Base-by-base conservation (phyloP, 2,329 filamentous ascomycete genomes). In the Colletotrichum musae region DNA sequence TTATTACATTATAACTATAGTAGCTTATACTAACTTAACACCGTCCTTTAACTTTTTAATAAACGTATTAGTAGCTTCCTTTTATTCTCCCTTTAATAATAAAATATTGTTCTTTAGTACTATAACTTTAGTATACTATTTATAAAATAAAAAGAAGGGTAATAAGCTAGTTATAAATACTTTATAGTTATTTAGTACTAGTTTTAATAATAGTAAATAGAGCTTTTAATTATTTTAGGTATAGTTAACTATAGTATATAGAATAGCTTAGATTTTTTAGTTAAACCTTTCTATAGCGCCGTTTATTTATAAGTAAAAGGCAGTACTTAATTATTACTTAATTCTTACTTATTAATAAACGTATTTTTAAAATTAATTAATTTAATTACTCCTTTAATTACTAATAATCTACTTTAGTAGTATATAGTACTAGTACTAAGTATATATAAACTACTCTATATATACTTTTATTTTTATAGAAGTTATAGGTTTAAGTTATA, bases 161-260 rank as follows among this genome's bases (percentile, higher is more conserved):
- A 21, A 56, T 10, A 21, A 3, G 10, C 18, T 13, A 24, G 24
- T 56, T 36, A 56, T 56, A 56, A 6, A 56, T 2, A 21, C 28
- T 36, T 21, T 57, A 57, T 57, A 41, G n/a, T 57, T 57, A 57
- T 57, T 57, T 57, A 57, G 21, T 57, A 41, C 41, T 41, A 41
- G 41, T 12, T 57, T 41, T n/a, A 57, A 41, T 41, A 28, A 21
- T 32, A 57, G 21, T 57, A 57, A 57, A 24, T 36, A 56, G 13
- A 32, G 9, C n/a, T 36, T 16, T 56, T 56, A 56, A 26, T 56
- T 41, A 36, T 56, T 36, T 56, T 56, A 56, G 2, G 13, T 39
- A 39, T 39, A 39, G 4, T 39, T 39, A 39, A 39, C 13, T 9
- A 39, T 39, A 39, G 36, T 39, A 9, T 4, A 39, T n/a, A 36